Conservation (phyloP, 352 stramenopile genomes). For the Phytophthora brassicae region DNA sequence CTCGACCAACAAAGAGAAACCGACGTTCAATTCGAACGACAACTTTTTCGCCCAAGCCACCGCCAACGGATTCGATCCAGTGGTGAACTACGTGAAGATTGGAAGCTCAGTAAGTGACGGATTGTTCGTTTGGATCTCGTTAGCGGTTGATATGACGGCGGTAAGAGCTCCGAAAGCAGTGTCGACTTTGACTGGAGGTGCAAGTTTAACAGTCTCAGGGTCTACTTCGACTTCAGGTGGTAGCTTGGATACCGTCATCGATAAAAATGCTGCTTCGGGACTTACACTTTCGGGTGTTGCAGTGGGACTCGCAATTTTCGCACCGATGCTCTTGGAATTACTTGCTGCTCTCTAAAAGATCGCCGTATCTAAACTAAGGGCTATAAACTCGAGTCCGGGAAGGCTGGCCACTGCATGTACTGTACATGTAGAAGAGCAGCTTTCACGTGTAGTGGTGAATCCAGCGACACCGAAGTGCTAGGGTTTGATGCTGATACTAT, state of each 20-base stretch:
- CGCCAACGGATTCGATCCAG: slow-evolving; percentile 13
- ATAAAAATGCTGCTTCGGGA: neutral
- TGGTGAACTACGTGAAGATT: slow-evolving; percentile 16
- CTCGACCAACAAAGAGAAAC: slow-evolving; percentile 15
- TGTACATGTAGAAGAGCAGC: too few relatives aligned
- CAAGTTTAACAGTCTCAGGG: slow-evolving; percentile 1
- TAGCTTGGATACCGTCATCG: neutral
- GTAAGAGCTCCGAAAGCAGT: slow-evolving; percentile 4
- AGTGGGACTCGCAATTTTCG: neutral
- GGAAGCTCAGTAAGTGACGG: slow-evolving; percentile 5
- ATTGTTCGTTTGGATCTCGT: slow-evolving; percentile 23
- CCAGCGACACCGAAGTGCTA: too few relatives aligned
- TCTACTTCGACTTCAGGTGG: neutral
- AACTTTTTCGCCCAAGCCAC: slow-evolving; percentile 2
- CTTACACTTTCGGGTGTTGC: neutral
- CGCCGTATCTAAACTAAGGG: too few relatives aligned
- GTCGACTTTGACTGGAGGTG: neutral
- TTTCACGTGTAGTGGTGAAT: too few relatives aligned
- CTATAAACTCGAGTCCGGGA: too few relatives aligned
- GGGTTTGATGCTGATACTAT: too few relatives aligned
- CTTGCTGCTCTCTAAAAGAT: neutral
- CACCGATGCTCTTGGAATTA: neutral
- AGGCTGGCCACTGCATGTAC: too few relatives aligned
- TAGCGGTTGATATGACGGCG: slow-evolving; percentile 27
- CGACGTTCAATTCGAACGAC: slow-evolving; percentile 24